Percentiles rank a stretch among this genome's conserved stretches.
These are phyloP conservation scores for Cryoendolithus antarcticus DNA, from an alignment of 2,329 filamentous ascomycete species.

Conservation along the genomic window DNA sequence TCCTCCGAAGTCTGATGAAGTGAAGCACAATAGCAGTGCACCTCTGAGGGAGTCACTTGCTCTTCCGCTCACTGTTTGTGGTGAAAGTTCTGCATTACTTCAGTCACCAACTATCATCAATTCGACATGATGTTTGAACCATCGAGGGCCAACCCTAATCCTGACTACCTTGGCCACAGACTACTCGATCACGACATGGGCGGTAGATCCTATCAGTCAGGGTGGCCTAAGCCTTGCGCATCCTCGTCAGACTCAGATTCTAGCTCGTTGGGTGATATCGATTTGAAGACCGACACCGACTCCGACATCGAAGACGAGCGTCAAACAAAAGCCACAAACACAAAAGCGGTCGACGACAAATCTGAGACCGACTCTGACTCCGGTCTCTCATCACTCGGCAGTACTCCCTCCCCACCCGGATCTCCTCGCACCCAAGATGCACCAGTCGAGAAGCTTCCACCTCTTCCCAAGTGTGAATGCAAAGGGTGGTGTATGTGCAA, in stretches of 20 bases:
- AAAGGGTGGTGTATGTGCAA: constrained; percentile 3
- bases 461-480: background rate
- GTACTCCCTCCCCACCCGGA: background rate
- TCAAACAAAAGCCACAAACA: background rate
- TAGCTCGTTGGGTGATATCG: background rate
- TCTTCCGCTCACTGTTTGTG: too few relatives aligned
- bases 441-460: background rate
- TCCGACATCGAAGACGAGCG: background rate
- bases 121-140: too few relatives aligned
- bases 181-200: too few relatives aligned
- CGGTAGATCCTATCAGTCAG: too few relatives aligned
- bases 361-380: constrained; percentile 1
- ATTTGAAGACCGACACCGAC: background rate
- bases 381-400: constrained; percentile 1
- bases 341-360: background rate
- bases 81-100: too few relatives aligned
- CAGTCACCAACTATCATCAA: too few relatives aligned
- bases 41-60: too few relatives aligned
- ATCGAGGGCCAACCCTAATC: too few relatives aligned
- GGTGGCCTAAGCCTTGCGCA: too few relatives aligned
- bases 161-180: too few relatives aligned
- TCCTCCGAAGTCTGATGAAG: too few relatives aligned
- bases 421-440: background rate
- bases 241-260: background rate
- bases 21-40: too few relatives aligned